These are phyloP conservation scores for Sonneratia alba DNA, from an alignment of 345 rosid genomes.

Conservation along the genomic window DNA sequence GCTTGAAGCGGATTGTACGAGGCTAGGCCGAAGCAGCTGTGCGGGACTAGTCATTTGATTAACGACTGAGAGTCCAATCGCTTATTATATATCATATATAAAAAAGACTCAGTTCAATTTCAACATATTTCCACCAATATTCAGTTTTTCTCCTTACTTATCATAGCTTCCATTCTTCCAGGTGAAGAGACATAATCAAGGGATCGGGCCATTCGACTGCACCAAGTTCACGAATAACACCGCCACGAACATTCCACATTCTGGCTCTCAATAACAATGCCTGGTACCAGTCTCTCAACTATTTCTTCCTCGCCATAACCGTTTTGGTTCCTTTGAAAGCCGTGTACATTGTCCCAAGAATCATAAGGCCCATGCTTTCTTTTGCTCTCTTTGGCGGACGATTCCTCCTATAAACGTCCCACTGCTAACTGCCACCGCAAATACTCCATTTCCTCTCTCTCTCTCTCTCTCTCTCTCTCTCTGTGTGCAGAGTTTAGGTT, in stretches of 20 bases:
- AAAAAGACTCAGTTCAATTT: neutral
- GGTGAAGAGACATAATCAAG: slow-evolving; percentile 72
- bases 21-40: neutral
- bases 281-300: slow-evolving; percentile 1
- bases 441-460: neutral
- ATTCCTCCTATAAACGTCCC: neutral
- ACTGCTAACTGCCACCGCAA: neutral
- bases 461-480: neutral
- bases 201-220: slow-evolving; percentile 85
- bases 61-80: neutral
- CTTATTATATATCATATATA: too few species aligned
- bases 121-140: neutral
- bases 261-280: neutral
- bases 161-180: slow-evolving; percentile 11
- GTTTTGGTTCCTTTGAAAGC: neutral
- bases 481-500: neutral
- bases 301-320: slow-evolving; percentile 6
- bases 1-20: neutral
- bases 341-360: neutral
- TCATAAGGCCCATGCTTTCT: neutral
- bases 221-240: slow-evolving; percentile 54
- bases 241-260: slow-evolving; percentile 3
- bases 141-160: neutral
- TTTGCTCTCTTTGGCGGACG: neutral
- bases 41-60: neutral